These are phyloP conservation scores for Pholiota molesta DNA, from an alignment of 768 basidiomycete genomes.

Conservation along the genomic window DNA sequence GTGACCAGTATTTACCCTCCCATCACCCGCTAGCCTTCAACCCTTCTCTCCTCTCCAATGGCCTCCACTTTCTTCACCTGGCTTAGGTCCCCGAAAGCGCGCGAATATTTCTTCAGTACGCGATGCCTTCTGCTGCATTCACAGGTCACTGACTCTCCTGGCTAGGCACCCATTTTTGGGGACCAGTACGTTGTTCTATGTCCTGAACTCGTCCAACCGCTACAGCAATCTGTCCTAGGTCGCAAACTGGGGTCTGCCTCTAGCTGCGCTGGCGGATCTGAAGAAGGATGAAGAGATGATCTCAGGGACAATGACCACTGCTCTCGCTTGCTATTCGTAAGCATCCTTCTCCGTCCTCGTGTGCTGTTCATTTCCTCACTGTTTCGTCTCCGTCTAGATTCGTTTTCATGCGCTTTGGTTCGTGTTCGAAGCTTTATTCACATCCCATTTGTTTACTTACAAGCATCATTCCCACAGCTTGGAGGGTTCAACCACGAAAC, in stretches of 20 bases:
- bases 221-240: constrained; percentile 53
- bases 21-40: neutral
- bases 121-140: constrained; percentile 15
- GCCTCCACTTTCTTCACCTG: constrained; percentile 86
- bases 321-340: constrained; percentile 90
- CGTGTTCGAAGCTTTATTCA: constrained; percentile 26
- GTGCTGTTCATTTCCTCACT: constrained; percentile 9
- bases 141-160: constrained; percentile 16
- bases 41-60: constrained; percentile 45
- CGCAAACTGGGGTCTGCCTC: constrained; percentile 97
- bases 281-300: constrained; percentile 95
- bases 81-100: constrained; percentile 88
- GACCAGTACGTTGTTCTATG: constrained; percentile 68
- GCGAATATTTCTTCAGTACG: constrained; percentile 96
- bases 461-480: constrained; percentile 54
- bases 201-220: constrained; percentile 3
- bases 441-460: neutral
- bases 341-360: constrained; percentile 37
- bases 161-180: constrained; percentile 96
- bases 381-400: constrained; percentile 35
- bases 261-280: constrained; percentile 91
- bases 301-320: constrained; percentile 95
- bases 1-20: too few species aligned
- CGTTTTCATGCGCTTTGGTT: constrained; percentile 97
- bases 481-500: constrained; percentile 95